phyloP scores from a whole-genome alignment of 148 eudicot species.

The Cornus kousa region DNA sequence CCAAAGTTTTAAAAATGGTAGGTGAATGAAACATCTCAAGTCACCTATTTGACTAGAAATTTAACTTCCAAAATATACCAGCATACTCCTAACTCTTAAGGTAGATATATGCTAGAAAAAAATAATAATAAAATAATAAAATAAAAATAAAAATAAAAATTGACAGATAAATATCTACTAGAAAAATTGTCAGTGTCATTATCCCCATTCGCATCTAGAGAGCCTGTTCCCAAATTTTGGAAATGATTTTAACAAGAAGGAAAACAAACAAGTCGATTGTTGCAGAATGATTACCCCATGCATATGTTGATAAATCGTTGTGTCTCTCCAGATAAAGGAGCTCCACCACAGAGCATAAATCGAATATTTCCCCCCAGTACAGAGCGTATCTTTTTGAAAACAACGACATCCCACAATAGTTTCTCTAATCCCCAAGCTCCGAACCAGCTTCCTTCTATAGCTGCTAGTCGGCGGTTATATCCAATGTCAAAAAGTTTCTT shows the following conservation, averaged over 20 bases:
- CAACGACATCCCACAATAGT: conserved; percentile 66
- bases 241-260: neutral
- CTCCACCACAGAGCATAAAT: conserved; percentile 97
- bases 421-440: conserved; percentile 92
- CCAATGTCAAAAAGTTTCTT: conserved; percentile 70
- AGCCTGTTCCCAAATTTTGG: neutral
- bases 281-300: conserved; percentile 68
- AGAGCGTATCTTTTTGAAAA: conserved; percentile 69
- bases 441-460: conserved; percentile 92
- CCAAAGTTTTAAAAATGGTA: neutral
- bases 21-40: too few relatives aligned
- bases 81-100: too few relatives aligned
- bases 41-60: too few relatives aligned
- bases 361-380: conserved; percentile 88
- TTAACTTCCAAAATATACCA: too few relatives aligned
- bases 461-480: conserved; percentile 69
- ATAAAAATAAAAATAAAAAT: too few relatives aligned
- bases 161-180: too few relatives aligned
- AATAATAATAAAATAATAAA: too few relatives aligned
- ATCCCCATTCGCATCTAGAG: neutral
- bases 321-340: conserved; percentile 88
- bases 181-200: neutral
- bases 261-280: neutral
- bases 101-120: too few relatives aligned
- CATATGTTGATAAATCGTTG: conserved; percentile 92